Conservation (phyloP, 345 rosid genomes). For the Eucalyptus urophylla region DNA sequence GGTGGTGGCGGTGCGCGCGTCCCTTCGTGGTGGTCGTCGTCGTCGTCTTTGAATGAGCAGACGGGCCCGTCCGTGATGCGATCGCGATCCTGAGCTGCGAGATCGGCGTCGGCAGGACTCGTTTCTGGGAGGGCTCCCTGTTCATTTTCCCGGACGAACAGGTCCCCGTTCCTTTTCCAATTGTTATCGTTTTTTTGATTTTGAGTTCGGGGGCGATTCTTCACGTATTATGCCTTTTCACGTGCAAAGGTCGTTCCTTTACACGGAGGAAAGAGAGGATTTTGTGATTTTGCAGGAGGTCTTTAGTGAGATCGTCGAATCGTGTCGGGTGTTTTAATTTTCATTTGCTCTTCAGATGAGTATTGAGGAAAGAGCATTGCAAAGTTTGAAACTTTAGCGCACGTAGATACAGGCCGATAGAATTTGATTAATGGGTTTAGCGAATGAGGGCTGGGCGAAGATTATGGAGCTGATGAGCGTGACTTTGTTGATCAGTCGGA, state of each 20-base stretch:
- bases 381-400: neutral
- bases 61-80: neutral
- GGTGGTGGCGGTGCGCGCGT: neutral
- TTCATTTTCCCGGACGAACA: neutral
- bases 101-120: neutral
- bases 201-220: neutral
- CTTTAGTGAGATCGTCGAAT: neutral
- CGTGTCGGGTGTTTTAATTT: neutral
- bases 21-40: neutral
- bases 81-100: neutral
- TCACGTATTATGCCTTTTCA: neutral
- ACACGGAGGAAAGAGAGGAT: neutral
- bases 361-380: neutral
- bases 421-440: neutral
- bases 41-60: neutral
- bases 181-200: neutral
- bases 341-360: neutral
- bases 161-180: neutral
- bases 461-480: neutral
- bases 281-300: neutral
- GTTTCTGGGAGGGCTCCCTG: neutral
- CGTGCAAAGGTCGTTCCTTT: neutral
- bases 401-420: neutral
- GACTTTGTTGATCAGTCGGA: neutral
- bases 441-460: neutral